A percentile compares a stretch with the other conserved stretches of the same genome.
phyloP scores from a whole-genome alignment of 83 land plant species.

The Picea abies region DNA sequence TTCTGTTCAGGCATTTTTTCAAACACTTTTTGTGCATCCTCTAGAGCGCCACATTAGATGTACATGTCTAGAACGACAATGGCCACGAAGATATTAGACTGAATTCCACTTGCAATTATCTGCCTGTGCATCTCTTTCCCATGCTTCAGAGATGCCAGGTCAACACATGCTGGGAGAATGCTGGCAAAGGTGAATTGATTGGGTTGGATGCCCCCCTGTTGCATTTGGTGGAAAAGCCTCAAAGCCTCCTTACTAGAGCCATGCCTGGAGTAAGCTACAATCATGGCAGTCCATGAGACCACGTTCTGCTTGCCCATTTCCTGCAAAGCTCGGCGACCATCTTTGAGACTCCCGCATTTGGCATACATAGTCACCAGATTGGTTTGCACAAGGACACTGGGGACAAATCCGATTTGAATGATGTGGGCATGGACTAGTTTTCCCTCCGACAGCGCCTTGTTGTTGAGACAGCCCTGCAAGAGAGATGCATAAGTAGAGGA shows the following conservation, averaged over 20 bases:
- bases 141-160: not conserved
- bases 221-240: constrained; percentile 15
- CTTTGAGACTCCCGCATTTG: constrained; percentile 21
- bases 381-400: constrained; percentile 20
- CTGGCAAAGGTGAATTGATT: constrained; percentile 1
- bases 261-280: constrained; percentile 22
- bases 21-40: constrained; percentile 12
- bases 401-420: constrained; percentile 17
- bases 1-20: constrained; percentile 6
- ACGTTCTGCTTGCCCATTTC: constrained; percentile 1
- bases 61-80: constrained; percentile 12
- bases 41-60: not conserved
- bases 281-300: constrained; percentile 28
- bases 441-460: constrained; percentile 4
- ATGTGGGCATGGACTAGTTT: constrained; percentile 21
- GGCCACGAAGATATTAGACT: not conserved
- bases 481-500: not conserved
- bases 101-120: not conserved
- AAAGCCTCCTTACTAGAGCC: constrained; percentile 13
- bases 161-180: constrained; percentile 7
- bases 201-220: not conserved
- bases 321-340: constrained; percentile 20
- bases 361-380: constrained; percentile 24
- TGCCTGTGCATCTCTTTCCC: not conserved
- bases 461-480: not conserved